Base-by-base conservation (phyloP, 495 filamentous ascomycete species). In the Penicillium macrosclerotiorum region DNA sequence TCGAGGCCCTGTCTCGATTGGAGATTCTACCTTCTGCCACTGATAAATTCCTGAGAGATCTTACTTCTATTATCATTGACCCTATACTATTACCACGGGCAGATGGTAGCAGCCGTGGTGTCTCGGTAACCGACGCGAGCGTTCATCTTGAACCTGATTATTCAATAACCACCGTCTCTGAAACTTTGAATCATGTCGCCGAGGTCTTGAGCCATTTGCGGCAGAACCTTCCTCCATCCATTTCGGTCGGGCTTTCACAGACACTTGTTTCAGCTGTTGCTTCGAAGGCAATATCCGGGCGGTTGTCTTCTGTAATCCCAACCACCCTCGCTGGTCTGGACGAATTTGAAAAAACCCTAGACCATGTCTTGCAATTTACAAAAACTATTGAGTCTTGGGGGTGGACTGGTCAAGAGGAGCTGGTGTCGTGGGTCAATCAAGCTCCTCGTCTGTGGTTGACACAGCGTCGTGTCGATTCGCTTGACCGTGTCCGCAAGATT, bases 401-500 rank as follows among this genome's bases (percentile, higher is more conserved):
- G 0, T 90, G 88, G 80, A 74, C 76, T 19, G 87, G 86, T 14
- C 76, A 85, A 17, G 76, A 81, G 45, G 78, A 82, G 14, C 64
- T 97, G 42, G 72, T 80, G 8, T 83, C 88, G 30, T 98, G 93
- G 93, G 81, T 85, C 0, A 80, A 85, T 23, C 80, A 82, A 37
- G 86, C 85, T 5, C 85, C 92, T 4, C 78, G 79, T 17, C 77
- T 90, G 9, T 98, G 93, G 93, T 73, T 96, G 16, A 78, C 81
- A n/a, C 90, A 87, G 59, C 83, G 88, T 45, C 83, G 83, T 45
- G 89, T 93, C 51, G 76, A 77, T 30, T 83, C 86, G 3, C 69
- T 99, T 24, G 82, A 89, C 51, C 73, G 75, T 16, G 81, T 93
- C 5, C 80, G 91, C 36, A 78, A 73, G 39, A 77, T 86, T 18